Conservation (phyloP, 2,329 filamentous ascomycete genomes). For the Xylariaceae sp. region DNA sequence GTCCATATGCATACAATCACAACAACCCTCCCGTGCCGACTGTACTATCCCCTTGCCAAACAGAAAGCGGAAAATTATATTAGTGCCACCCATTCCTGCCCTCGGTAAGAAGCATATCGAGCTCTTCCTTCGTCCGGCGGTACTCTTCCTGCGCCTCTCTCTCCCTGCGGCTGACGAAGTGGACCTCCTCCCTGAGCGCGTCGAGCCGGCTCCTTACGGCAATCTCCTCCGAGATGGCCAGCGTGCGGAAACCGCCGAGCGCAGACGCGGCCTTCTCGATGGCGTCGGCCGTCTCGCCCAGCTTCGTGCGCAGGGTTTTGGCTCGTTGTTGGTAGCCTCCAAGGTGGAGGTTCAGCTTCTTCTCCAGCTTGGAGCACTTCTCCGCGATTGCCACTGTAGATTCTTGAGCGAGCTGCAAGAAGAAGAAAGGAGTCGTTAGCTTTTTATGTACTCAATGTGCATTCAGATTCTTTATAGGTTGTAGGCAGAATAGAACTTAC, state of each 20-base stretch:
- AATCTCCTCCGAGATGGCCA: slow-evolving; percentile 74
- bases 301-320: slow-evolving; percentile 74
- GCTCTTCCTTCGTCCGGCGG: slow-evolving; percentile 68
- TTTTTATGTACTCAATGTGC: background rate
- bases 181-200: slow-evolving; percentile 74
- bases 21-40: no score
- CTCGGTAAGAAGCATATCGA: slow-evolving; percentile 51
- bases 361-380: slow-evolving; percentile 80
- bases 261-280: slow-evolving; percentile 68
- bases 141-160: slow-evolving; percentile 88
- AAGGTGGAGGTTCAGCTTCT: slow-evolving; percentile 81
- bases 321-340: slow-evolving; percentile 87
- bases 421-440: no score
- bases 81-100: slow-evolving; percentile 31
- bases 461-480: background rate
- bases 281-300: slow-evolving; percentile 66
- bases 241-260: slow-evolving; percentile 66
- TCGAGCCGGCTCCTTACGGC: slow-evolving; percentile 69
- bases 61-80: no score
- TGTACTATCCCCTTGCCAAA: no score
- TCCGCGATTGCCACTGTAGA: slow-evolving; percentile 69
- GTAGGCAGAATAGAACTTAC: slow-evolving; percentile 39
- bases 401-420: slow-evolving; percentile 59
- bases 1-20: no score
- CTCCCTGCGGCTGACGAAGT: slow-evolving; percentile 73